These are phyloP conservation scores for Solanum pinnatisectum DNA, from an alignment of 257 asterid species.

Conservation along the genomic window DNA sequence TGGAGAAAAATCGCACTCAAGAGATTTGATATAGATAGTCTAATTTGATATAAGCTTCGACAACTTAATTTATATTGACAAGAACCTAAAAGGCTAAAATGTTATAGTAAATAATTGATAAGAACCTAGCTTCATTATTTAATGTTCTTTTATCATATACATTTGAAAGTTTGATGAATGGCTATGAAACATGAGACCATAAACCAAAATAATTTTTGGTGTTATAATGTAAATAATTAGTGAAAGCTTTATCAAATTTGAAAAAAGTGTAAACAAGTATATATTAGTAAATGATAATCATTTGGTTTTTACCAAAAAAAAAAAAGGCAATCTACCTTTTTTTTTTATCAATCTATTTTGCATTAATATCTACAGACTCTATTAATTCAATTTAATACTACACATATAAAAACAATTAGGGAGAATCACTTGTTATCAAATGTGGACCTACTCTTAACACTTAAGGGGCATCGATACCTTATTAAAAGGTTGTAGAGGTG, in stretches of 20 bases:
- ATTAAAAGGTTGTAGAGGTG: background rate
- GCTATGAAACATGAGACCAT: background rate
- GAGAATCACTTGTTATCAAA: background rate
- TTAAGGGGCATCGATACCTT: background rate
- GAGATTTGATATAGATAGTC: background rate
- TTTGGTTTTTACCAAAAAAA: background rate
- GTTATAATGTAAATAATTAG: background rate
- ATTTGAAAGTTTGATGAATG: background rate
- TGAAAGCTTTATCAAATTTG: background rate
- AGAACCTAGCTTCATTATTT: background rate
- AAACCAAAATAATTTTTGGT: background rate
- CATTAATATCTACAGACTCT: accelerated
- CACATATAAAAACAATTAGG: accelerated
- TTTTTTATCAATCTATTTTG: background rate
- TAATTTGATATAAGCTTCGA: background rate
- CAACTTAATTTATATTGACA: background rate
- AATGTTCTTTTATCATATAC: background rate
- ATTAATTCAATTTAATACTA: background rate
- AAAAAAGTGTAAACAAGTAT: background rate
- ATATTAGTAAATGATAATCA: background rate
- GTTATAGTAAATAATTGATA: background rate
- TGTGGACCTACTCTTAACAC: background rate
- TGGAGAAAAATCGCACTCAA: accelerated
- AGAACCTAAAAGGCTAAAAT: background rate
- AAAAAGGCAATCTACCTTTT: background rate